A percentile compares a stretch with the other conserved stretches of the same genome.
Conservation (phyloP, 1,284 basidiomycete species). For the Meira nashicola region DNA sequence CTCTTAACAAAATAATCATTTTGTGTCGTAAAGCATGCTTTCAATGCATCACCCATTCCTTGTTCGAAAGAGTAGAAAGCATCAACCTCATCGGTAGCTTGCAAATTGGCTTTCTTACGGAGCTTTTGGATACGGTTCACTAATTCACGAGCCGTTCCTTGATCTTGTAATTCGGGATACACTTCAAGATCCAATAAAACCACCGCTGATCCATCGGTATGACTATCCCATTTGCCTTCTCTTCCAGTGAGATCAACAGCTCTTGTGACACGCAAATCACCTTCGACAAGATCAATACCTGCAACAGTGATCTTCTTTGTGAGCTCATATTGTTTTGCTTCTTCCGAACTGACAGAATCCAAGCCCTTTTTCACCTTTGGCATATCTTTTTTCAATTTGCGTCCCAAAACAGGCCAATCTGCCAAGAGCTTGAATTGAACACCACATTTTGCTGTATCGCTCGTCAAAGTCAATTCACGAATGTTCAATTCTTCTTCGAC, state of each 20-base stretch:
- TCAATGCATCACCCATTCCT: conserved; percentile 61
- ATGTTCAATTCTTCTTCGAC: conserved; percentile 94
- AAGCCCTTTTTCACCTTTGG: conserved; percentile 83
- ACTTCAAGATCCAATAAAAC: conserved; percentile 9
- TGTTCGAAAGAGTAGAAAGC: conserved; percentile 80
- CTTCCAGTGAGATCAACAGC: conserved; percentile 78
- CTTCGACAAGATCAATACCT: conserved; percentile 80
- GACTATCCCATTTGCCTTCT: conserved; percentile 28
- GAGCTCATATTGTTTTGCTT: conserved; percentile 72
- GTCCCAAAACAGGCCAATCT: conserved; percentile 91
- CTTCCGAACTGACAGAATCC: conserved; percentile 73
- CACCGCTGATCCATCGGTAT: conserved; percentile 7
- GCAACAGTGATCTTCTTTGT: conserved; percentile 78
- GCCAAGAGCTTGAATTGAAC: conserved; percentile 87
- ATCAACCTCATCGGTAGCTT: conserved; percentile 88
- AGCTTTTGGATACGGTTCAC: conserved; percentile 93
- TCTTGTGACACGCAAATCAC: conserved; percentile 84
- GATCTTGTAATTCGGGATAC: conserved; percentile 70
- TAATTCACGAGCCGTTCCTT: conserved; percentile 84
- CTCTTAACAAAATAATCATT: conserved; percentile 71
- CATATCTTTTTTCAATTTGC: conserved; percentile 89
- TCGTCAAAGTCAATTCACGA: conserved; percentile 79
- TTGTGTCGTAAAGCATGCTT: conserved; percentile 67
- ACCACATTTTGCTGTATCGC: conserved; percentile 78
- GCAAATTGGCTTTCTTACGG: conserved; percentile 89